Percentiles rank a stretch among this genome's conserved stretches.
Conservation (phyloP, 2,329 filamentous ascomycete species). For the Onygena corvina region DNA sequence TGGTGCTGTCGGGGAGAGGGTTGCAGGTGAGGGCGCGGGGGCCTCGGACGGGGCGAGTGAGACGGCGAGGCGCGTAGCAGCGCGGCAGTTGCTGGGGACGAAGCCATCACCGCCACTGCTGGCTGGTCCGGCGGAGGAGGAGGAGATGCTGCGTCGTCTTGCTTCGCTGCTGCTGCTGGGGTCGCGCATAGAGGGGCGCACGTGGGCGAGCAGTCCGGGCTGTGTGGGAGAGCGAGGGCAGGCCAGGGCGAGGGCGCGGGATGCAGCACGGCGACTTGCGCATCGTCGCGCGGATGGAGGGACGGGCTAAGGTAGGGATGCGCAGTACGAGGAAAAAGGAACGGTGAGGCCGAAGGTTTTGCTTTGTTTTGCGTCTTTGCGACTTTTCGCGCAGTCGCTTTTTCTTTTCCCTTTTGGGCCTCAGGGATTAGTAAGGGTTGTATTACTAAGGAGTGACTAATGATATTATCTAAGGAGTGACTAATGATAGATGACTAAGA, state of each 20-base stretch:
- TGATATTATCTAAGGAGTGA: too few species aligned
- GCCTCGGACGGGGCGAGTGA: conserved; percentile 15
- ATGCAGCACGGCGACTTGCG: conserved; percentile 7
- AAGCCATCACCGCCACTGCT: conserved; percentile 3
- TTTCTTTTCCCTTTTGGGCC: too few species aligned
- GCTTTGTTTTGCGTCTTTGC: too few species aligned
- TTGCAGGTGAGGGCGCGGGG: conserved; percentile 19
- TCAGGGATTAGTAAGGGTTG: too few species aligned
- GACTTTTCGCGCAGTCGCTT: too few species aligned
- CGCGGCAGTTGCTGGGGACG: conserved; percentile 21
- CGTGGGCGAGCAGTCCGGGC: conserved; percentile 14
- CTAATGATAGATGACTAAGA: too few species aligned
- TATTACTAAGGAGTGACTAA: too few species aligned
- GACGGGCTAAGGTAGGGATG: neutral
- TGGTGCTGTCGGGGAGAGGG: neutral
- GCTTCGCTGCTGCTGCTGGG: neutral
- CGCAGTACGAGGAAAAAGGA: neutral
- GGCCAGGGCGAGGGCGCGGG: conserved; percentile 1
- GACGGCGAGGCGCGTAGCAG: conserved; percentile 25
- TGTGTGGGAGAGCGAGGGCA: conserved; percentile 10
- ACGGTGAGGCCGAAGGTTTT: neutral
- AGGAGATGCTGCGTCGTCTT: too few species aligned
- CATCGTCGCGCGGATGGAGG: neutral
- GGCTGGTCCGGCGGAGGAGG: too few species aligned
- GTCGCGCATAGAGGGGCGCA: conserved; percentile 10